Evolutionary conservation across 805 yeast genomes (phyloP).

Genomic region (Wickerhamiella parazyma): DNA sequence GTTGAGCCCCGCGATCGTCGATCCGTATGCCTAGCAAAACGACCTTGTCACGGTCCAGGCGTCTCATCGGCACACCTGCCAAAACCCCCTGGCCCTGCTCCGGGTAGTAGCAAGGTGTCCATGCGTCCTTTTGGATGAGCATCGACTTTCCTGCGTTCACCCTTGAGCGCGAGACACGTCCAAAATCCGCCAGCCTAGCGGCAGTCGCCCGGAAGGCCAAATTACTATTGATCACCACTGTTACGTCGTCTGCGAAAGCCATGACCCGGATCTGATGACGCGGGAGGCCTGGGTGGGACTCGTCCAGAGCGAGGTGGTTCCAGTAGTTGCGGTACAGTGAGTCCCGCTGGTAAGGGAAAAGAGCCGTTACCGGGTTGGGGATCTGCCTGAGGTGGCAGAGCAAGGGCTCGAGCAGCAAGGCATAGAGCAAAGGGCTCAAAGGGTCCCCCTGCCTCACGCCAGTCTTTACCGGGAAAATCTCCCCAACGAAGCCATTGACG

Average conservation of each 20-base stretch:
- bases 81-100: neutral
- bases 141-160: neutral
- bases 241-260: neutral
- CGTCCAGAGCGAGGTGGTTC: neutral
- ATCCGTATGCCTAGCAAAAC: neutral
- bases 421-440: constrained; percentile 2
- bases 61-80: no score
- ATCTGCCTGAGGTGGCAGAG: neutral
- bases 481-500: neutral
- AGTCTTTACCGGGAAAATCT: neutral
- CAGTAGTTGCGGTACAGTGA: neutral
- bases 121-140: neutral
- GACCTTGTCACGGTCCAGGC: neutral
- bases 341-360: neutral
- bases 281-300: neutral
- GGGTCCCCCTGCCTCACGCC: constrained; percentile 5
- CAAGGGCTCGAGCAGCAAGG: neutral
- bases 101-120: neutral
- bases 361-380: neutral
- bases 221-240: neutral
- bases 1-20: neutral
- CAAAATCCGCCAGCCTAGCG: neutral
- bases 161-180: neutral
- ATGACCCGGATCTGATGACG: neutral
- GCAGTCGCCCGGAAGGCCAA: neutral